Base-by-base conservation (phyloP, 2,329 filamentous ascomycete genomes). In the Dendrostoma leiphaemia region DNA sequence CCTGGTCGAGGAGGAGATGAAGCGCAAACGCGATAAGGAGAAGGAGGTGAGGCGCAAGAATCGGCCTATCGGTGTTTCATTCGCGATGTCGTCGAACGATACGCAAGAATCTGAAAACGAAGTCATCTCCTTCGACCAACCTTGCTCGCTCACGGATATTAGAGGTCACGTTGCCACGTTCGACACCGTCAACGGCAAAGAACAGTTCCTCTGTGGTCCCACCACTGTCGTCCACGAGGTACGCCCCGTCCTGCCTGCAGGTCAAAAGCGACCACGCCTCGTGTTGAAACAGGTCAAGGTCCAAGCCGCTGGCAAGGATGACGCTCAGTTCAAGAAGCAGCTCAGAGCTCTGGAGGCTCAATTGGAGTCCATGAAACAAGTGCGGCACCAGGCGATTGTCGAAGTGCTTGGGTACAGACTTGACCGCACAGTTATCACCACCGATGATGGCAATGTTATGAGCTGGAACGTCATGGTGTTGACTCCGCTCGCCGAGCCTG, bases 401-500 rank as follows among this genome's bases (percentile, higher is more conserved):
- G 84, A 89, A 47, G 78, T 97, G 34, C 77, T 96, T 54, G 91
- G 92, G 58, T 95, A 91, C 72, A 91, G 89, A 62, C 88, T 97
- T 58, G 79, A 88, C 64, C 75, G 59, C 54, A 69, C 59, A 53
- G 59, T 72, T 63, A 46, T 69, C 44, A 61, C 63, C 51, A 64
- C 73, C 15, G 67, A 72, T 35, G 71, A 79, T 47, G 60, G 63
- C 8, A 55, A 58, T 61, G 19, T 50, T 66, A 74, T 62, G 52
- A 69, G 55, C 6, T 96, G 90, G 88, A 87, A 84, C 26, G 80
- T 96, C 51, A 88, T 83, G 61, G 77, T 94, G 3, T 76, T 97
- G 21, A 86, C 82, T 38, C 88, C 92, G 45, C 81, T 90, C 63
- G 89, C 90, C 10, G 88, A 91, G 49, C 91, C 90, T 67, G 91